Conservation (phyloP, 352 stramenopile species). For the Pythium insidiosum region DNA sequence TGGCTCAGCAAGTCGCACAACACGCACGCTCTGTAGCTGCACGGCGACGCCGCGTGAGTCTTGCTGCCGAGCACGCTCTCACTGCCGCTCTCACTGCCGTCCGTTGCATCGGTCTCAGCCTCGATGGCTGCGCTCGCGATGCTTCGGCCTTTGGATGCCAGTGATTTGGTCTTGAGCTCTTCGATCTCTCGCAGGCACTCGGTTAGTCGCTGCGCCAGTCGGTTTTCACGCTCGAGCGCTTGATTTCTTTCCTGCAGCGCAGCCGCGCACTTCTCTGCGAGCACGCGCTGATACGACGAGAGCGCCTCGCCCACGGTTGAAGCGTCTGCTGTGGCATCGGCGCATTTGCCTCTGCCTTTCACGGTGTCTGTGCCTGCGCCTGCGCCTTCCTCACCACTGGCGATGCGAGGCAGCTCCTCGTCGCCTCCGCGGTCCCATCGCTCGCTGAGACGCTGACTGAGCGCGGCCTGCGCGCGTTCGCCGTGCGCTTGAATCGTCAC, state of each 20-base stretch:
- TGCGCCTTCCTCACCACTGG: no score
- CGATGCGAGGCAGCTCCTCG: no score
- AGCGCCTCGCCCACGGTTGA: constrained; percentile 11
- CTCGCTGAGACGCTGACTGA: no score
- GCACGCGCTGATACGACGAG: constrained; percentile 29
- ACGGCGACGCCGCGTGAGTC: neutral
- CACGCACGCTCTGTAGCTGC: neutral
- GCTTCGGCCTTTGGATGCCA: no score
- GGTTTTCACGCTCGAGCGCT: constrained; percentile 25
- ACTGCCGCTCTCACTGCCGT: no score
- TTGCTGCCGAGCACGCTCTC: no score
- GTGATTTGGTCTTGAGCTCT: constrained; percentile 1
- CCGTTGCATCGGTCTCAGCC: no score
- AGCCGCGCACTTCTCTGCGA: constrained; percentile 31
- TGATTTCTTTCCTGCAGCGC: constrained; percentile 34
- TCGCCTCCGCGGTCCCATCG: no score
- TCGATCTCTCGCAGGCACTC: constrained; percentile 15
- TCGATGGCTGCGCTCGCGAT: no score
- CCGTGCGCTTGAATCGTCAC: constrained; percentile 12
- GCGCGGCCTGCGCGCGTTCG: constrained; percentile 1
- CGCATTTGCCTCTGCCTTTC: no score
- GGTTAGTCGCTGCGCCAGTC: constrained; percentile 16
- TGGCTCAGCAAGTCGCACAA: neutral
- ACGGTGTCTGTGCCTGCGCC: no score
- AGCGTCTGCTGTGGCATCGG: neutral